Evolutionary conservation across 1,139 yeast species (phyloP).

Genomic region (Yamadazyma trypodendri): DNA sequence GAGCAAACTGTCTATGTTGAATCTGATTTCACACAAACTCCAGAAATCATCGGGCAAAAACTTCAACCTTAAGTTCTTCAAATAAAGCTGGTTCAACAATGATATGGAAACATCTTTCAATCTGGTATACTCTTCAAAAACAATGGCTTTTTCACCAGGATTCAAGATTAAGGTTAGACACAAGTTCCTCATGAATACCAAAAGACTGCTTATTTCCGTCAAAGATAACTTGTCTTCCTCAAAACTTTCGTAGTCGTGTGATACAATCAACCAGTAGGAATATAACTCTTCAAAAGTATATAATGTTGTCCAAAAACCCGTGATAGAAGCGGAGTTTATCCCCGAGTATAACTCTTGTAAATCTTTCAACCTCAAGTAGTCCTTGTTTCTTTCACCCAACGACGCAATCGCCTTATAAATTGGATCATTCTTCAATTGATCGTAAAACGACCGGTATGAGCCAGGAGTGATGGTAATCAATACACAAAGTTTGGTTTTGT

Average conservation of each 20-base stretch:
- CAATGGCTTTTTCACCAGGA: constrained; percentile 3
- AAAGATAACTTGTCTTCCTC: constrained; percentile 42
- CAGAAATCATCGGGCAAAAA: constrained; percentile 58
- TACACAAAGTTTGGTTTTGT: constrained; percentile 35
- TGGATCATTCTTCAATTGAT: constrained; percentile 17
- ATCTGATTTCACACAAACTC: constrained; percentile 36
- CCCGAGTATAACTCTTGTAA: constrained; percentile 13
- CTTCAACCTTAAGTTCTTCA: constrained; percentile 65
- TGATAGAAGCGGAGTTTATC: constrained; percentile 8
- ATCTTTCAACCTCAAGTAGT: constrained; percentile 21
- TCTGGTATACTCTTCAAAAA: constrained; percentile 20
- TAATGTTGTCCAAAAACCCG: constrained; percentile 33
- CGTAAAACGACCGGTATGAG: constrained; percentile 30
- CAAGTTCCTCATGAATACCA: constrained; percentile 52
- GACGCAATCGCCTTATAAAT: constrained; percentile 19
- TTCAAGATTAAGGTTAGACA: constrained; percentile 56
- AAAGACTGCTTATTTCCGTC: constrained; percentile 45
- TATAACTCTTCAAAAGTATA: constrained; percentile 40
- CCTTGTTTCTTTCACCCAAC: constrained; percentile 12
- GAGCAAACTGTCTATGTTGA: constrained; percentile 31
- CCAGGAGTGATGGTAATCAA: constrained; percentile 36
- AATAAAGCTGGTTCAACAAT: constrained; percentile 65
- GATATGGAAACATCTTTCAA: constrained; percentile 44
- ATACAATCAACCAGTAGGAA: constrained; percentile 54
- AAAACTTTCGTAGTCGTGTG: constrained; percentile 68